Evolutionary conservation across 768 basidiomycete genomes (phyloP).

Genomic region (Tulasnella sp.): DNA sequence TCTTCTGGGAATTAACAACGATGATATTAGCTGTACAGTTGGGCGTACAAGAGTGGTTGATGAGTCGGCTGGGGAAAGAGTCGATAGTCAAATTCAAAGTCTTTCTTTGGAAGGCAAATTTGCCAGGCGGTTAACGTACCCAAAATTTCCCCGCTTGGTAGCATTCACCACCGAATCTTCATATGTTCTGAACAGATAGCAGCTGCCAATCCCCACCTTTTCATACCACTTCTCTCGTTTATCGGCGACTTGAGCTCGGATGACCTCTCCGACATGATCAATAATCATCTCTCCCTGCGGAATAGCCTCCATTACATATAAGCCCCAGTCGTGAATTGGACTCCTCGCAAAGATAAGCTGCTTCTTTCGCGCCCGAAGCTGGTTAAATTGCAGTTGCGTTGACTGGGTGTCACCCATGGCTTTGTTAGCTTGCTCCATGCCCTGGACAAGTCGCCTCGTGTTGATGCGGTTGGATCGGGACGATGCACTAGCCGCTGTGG

Average conservation of each 20-base stretch:
- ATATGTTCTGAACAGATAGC: slow-evolving; percentile 95
- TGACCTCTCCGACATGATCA: slow-evolving; percentile 97
- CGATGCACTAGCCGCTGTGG: slow-evolving; percentile 49
- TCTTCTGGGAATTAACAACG: slow-evolving; percentile 69
- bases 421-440: slow-evolving; percentile 85
- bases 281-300: slow-evolving; percentile 96
- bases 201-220: slow-evolving; percentile 93
- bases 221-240: slow-evolving; percentile 96
- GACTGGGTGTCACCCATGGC: slow-evolving; percentile 56
- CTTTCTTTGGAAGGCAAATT: neutral
- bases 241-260: slow-evolving; percentile 90
- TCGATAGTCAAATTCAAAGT: neutral
- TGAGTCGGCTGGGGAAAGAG: slow-evolving; percentile 63
- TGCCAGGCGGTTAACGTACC: slow-evolving; percentile 48
- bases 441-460: slow-evolving; percentile 82
- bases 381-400: slow-evolving; percentile 84
- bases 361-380: slow-evolving; percentile 96
- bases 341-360: slow-evolving; percentile 90
- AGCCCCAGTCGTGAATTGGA: slow-evolving; percentile 96
- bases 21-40: slow-evolving; percentile 45
- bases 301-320: slow-evolving; percentile 97
- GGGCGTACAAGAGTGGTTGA: slow-evolving; percentile 98
- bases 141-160: slow-evolving; percentile 97
- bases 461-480: slow-evolving; percentile 89
- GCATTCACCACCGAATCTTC: slow-evolving; percentile 98